phyloP scores from a whole-genome alignment of 2,329 filamentous ascomycete genomes.

The Ceratocystis colombiana region DNA sequence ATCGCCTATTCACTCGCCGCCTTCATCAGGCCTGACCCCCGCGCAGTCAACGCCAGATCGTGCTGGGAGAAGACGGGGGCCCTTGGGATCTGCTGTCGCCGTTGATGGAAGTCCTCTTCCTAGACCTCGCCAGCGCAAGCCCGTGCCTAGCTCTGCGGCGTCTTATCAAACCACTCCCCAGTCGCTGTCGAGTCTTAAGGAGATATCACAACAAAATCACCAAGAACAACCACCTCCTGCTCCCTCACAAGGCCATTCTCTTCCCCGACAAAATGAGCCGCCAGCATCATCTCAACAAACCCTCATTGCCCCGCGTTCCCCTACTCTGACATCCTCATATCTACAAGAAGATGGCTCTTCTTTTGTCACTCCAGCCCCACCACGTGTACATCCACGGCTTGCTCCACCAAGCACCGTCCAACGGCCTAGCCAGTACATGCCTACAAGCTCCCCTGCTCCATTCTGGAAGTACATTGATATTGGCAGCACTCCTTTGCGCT shows the following conservation, averaged over 20 bases:
- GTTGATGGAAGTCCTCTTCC: slow-evolving; percentile 55
- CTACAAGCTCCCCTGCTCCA: slow-evolving; percentile 71
- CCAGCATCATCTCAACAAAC: slow-evolving; percentile 22
- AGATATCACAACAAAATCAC: slow-evolving; percentile 18
- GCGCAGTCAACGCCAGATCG: slow-evolving; percentile 52
- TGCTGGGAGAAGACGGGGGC: slow-evolving; percentile 28
- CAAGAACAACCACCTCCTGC: slow-evolving; percentile 3
- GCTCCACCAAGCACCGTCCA: slow-evolving; percentile 73
- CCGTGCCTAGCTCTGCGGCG: slow-evolving; percentile 19
- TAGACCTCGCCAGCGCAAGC: slow-evolving; percentile 36
- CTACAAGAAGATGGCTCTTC: slow-evolving; percentile 50
- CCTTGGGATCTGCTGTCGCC: slow-evolving; percentile 33
- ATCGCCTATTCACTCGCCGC: slow-evolving; percentile 47
- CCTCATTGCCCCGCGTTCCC: slow-evolving; percentile 39
- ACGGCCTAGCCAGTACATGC: slow-evolving; percentile 74
- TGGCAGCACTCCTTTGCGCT: slow-evolving; percentile 57
- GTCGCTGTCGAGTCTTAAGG: slow-evolving; percentile 35
- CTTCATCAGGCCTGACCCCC: slow-evolving; percentile 40
- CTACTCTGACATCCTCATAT: slow-evolving; percentile 52
- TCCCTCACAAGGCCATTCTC: neutral
- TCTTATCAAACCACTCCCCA: slow-evolving; percentile 36
- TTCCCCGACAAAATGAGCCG: slow-evolving; percentile 4
- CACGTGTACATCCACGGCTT: slow-evolving; percentile 60
- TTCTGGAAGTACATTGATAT: slow-evolving; percentile 83
- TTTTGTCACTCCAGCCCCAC: slow-evolving; percentile 63